These are phyloP conservation scores for Athelia sp. DNA, from an alignment of 1,284 basidiomycete species.

Conservation along the genomic window DNA sequence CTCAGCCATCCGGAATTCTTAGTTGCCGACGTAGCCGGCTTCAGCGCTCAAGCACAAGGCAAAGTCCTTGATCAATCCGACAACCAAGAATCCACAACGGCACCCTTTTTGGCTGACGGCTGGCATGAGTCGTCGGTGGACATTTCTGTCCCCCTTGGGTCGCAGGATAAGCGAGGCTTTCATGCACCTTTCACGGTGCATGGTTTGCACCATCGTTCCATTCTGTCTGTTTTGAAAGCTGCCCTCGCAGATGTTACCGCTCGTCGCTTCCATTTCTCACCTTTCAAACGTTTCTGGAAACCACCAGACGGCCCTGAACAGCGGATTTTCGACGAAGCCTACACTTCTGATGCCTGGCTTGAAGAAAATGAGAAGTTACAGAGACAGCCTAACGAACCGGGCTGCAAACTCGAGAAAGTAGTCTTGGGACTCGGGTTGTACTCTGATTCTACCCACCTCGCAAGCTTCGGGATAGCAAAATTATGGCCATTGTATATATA, in stretches of 20 bases:
- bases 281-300: slow-evolving; percentile 23
- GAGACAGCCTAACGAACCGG: slow-evolving; percentile 9
- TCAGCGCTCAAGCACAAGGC: slow-evolving; percentile 1
- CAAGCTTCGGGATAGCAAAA: slow-evolving; percentile 25
- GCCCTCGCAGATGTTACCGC: slow-evolving; percentile 20
- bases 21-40: slow-evolving; percentile 8
- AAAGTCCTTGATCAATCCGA: background rate
- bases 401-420: slow-evolving; percentile 15
- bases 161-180: background rate
- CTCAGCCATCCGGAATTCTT: slow-evolving; percentile 13
- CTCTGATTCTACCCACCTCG: slow-evolving; percentile 32
- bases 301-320: slow-evolving; percentile 12
- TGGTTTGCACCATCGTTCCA: background rate
- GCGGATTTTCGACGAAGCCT: slow-evolving; percentile 22
- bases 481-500: slow-evolving; percentile 34
- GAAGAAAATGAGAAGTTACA: slow-evolving; percentile 19
- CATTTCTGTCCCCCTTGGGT: background rate
- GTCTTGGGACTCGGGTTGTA: slow-evolving; percentile 26
- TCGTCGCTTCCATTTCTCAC: slow-evolving; percentile 21
- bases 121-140: background rate
- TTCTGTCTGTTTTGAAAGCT: slow-evolving; percentile 15
- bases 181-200: background rate
- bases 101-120: background rate
- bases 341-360: slow-evolving; percentile 24
- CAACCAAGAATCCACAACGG: background rate